A percentile compares a stretch with the other conserved stretches of the same genome.
Conservation (phyloP, 164 flowering plant genomes). For the Tinospora cordifolia region DNA sequence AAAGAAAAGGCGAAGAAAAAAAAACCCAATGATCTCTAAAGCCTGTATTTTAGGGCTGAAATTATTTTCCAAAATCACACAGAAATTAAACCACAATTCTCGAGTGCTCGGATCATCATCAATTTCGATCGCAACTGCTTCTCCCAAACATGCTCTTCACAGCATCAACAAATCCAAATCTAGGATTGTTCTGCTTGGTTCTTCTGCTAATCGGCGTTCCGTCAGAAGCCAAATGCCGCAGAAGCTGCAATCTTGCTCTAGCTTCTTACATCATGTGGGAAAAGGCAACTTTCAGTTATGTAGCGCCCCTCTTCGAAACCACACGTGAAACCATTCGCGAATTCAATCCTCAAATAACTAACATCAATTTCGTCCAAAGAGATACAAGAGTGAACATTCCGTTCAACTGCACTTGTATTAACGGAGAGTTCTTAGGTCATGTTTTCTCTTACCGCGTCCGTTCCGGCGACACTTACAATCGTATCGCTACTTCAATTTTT, state of each 20-base stretch:
- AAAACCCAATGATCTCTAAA: too few species aligned
- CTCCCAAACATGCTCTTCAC: neutral
- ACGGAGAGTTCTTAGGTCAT: too few species aligned
- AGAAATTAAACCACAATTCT: too few species aligned
- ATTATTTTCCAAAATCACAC: too few species aligned
- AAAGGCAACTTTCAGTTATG: conserved; percentile 15
- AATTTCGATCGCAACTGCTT: too few species aligned
- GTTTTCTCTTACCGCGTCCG: too few species aligned
- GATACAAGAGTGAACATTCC: neutral
- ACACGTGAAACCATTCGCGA: neutral
- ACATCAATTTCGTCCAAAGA: conserved; percentile 22
- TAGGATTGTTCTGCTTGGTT: too few species aligned
- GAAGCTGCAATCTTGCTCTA: conserved; percentile 16
- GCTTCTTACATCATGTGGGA: conserved; percentile 20
- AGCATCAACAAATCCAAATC: neutral
- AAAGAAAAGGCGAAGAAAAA: too few species aligned
- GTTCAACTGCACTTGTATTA: neutral
- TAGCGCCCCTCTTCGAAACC: conserved; percentile 10
- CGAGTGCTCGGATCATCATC: too few species aligned
- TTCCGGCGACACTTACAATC: too few species aligned
- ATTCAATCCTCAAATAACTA: conserved; percentile 25
- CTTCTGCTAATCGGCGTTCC: neutral
- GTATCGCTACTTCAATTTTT: too few species aligned
- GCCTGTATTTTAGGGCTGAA: too few species aligned
- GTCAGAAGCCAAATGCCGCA: conserved; percentile 11